phyloP scores from a whole-genome alignment of 148 eudicot genomes.

The Spergularia bocconei region DNA sequence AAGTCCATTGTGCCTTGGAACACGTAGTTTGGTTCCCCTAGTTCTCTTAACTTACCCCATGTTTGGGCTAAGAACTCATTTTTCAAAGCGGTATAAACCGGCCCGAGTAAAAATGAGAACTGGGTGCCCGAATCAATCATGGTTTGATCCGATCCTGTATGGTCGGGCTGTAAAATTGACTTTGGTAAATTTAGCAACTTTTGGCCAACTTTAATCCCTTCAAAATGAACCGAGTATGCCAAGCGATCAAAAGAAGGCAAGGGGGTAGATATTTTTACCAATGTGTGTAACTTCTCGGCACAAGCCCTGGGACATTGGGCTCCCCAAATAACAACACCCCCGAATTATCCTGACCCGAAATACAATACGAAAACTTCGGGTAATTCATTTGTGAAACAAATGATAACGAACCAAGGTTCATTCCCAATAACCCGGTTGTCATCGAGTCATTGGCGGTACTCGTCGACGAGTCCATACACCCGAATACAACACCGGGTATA shows the following conservation, averaged over 20 bases:
- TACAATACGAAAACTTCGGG: constrained; percentile 81
- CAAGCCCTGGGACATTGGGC: constrained; percentile 48
- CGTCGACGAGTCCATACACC: constrained; percentile 71
- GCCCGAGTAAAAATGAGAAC: constrained; percentile 72
- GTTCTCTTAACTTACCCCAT: constrained; percentile 29
- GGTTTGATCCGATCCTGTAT: constrained; percentile 92
- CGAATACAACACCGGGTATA: constrained; percentile 47
- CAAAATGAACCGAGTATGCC: constrained; percentile 75
- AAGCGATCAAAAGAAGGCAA: constrained; percentile 68
- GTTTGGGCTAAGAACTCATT: constrained; percentile 61
- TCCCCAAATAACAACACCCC: constrained; percentile 71
- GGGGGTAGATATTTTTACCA: constrained; percentile 59
- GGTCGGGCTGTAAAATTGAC: constrained; percentile 69
- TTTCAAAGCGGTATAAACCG: constrained; percentile 58
- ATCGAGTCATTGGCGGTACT: constrained; percentile 48
- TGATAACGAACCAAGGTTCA: constrained; percentile 83
- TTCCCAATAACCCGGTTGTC: constrained; percentile 76
- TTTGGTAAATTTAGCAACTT: constrained; percentile 49
- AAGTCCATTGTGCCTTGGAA: constrained; percentile 83
- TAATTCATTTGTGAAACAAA: constrained; percentile 76
- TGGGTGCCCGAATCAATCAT: constrained; percentile 98
- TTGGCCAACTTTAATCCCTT: constrained; percentile 65
- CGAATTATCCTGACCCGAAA: constrained; percentile 65
- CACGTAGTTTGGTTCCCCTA: constrained; percentile 50
- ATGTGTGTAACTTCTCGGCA: constrained; percentile 57